These are phyloP conservation scores for Pulveroboletus sp. DNA, from an alignment of 768 basidiomycete species.

Conservation along the genomic window DNA sequence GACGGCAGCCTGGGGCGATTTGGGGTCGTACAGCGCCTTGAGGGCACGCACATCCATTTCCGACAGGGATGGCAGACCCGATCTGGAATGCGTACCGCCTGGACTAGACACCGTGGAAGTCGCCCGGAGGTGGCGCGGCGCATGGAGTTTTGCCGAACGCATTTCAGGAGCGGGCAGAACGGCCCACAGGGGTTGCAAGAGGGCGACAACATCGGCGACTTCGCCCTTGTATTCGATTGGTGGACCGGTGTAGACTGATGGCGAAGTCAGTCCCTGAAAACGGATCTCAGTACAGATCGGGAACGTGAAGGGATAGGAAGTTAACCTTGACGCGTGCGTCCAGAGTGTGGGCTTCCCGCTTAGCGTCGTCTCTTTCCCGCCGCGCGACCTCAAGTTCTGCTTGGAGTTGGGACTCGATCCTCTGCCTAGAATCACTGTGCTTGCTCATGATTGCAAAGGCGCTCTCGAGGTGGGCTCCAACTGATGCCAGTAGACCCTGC, in stretches of 20 bases:
- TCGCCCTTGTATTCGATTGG: constrained; percentile 38
- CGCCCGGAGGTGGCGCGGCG: constrained; percentile 47
- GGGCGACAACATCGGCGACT: constrained; percentile 50
- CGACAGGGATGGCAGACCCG: constrained; percentile 53
- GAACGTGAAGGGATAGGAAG: neutral
- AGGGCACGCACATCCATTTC: constrained; percentile 85
- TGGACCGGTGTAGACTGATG: constrained; percentile 24
- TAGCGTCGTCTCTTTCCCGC: constrained; percentile 48
- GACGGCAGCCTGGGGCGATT: constrained; percentile 30
- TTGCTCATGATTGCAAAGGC: constrained; percentile 43
- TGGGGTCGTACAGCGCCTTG: constrained; percentile 68
- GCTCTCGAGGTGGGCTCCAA: constrained; percentile 50
- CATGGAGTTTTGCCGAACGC: constrained; percentile 60
- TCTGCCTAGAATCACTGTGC: constrained; percentile 39
- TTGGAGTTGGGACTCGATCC: constrained; percentile 52
- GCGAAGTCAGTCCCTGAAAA: constrained; percentile 22
- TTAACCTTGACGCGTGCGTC: constrained; percentile 39
- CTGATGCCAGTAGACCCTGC: constrained; percentile 44
- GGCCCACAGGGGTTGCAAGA: constrained; percentile 73
- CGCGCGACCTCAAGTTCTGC: constrained; percentile 52
- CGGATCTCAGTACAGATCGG: constrained; percentile 1
- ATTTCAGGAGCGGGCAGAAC: constrained; percentile 82
- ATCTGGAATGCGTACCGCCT: constrained; percentile 27
- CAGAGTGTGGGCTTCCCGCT: constrained; percentile 37
- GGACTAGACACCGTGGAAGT: constrained; percentile 39